A percentile compares a stretch with the other conserved stretches of the same genome.
Conservation (phyloP, 2,329 filamentous ascomycete genomes). For the Ceratocystis destructans region DNA sequence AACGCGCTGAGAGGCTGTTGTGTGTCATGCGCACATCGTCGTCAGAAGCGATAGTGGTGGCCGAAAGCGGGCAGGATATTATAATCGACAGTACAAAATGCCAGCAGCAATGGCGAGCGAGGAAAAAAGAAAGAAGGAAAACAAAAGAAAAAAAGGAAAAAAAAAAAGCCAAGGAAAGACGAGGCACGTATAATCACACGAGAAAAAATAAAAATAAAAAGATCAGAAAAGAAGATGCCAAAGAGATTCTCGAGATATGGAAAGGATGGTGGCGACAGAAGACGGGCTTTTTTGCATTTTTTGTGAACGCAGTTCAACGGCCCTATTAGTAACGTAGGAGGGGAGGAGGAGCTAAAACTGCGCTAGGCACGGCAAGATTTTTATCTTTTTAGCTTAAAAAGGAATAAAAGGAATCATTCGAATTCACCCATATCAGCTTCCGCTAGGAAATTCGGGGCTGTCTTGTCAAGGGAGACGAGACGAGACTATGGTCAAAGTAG, state of each 20-base stretch:
- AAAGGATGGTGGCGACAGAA: conserved; percentile 6
- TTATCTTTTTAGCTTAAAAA: neutral
- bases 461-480: no score
- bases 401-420: no score
- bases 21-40: no score
- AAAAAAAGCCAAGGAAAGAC: neutral
- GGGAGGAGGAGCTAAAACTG: conserved; percentile 1
- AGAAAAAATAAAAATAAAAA: neutral
- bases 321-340: conserved; percentile 3
- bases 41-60: no score
- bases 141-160: neutral
- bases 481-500: no score
- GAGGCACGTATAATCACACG: neutral
- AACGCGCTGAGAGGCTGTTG: no score
- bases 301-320: conserved; percentile 4
- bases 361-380: conserved; percentile 7
- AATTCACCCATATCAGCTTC: no score
- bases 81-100: neutral
- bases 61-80: no score
- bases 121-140: neutral
- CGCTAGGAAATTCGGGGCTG: no score
- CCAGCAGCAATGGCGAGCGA: no score
- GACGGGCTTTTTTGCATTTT: neutral
- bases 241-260: neutral
- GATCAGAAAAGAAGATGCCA: neutral